These are phyloP conservation scores for Lachancea cidri DNA, from an alignment of 805 yeast species.

Conservation along the genomic window DNA sequence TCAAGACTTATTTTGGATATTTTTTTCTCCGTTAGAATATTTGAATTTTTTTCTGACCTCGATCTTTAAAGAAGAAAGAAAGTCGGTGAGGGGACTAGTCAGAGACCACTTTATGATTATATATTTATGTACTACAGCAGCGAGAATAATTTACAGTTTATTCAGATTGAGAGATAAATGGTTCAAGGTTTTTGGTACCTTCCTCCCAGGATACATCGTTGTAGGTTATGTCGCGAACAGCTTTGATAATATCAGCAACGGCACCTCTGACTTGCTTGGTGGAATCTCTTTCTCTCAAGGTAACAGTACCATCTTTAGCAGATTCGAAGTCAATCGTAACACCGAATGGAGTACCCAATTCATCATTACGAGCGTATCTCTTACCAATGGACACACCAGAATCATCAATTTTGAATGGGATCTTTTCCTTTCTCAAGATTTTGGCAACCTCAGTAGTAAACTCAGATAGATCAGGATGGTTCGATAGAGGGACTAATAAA, in stretches of 20 bases:
- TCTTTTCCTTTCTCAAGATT: constrained; percentile 68
- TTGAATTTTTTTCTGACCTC: too few relatives aligned
- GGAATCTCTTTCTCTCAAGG: constrained; percentile 95
- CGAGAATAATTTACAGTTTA: not conserved
- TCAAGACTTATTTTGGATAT: too few relatives aligned
- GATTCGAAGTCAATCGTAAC: constrained; percentile 95
- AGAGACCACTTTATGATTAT: not conserved
- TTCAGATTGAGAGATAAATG: constrained; percentile 67
- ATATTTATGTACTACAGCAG: not conserved
- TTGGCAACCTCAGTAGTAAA: constrained; percentile 64
- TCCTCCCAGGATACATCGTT: constrained; percentile 76
- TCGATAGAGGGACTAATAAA: constrained; percentile 87
- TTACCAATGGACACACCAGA: constrained; percentile 97
- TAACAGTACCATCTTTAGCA: constrained; percentile 78
- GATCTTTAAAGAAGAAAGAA: too few relatives aligned
- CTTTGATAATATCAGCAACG: constrained; percentile 62
- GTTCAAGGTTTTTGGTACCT: constrained; percentile 67
- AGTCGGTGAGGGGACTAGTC: too few relatives aligned
- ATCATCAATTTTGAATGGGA: constrained; percentile 94
- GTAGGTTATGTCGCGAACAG: constrained; percentile 72
- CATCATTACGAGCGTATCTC: constrained; percentile 97
- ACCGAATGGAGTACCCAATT: constrained; percentile 98
- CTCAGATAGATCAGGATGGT: constrained; percentile 74
- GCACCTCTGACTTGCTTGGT: constrained; percentile 96
- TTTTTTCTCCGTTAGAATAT: not conserved